phyloP scores from a whole-genome alignment of 352 stramenopile genomes.

The Phytophthora parvispora region DNA sequence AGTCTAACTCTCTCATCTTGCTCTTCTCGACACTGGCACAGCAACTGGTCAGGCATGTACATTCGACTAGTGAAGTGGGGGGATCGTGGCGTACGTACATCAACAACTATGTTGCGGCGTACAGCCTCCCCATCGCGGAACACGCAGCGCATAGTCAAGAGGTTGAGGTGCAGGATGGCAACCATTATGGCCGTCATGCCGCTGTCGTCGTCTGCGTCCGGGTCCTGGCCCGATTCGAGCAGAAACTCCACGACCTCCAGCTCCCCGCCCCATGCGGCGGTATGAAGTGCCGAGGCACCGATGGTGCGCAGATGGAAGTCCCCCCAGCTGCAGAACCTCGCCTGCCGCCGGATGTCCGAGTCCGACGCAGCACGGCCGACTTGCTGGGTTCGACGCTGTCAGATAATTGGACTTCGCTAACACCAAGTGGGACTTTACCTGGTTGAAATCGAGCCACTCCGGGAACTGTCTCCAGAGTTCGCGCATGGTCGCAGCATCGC shows the following conservation, averaged over 20 bases:
- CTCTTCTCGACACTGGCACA: slow-evolving; percentile 28
- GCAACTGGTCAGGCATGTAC: not conserved
- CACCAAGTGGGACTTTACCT: slow-evolving; percentile 18
- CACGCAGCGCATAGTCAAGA: slow-evolving; percentile 36
- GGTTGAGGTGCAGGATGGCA: slow-evolving; percentile 28
- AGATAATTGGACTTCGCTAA: not conserved
- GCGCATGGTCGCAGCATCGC: slow-evolving; percentile 21
- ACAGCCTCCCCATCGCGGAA: slow-evolving; percentile 21
- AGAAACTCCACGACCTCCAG: slow-evolving; percentile 21
- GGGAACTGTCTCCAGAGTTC: slow-evolving; percentile 14
- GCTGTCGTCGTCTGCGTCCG: slow-evolving; percentile 18
- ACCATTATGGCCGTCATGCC: slow-evolving; percentile 40
- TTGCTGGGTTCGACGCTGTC: not conserved
- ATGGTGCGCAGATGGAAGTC: slow-evolving; percentile 31
- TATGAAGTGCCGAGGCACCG: slow-evolving; percentile 36
- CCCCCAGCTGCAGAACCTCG: slow-evolving; percentile 25
- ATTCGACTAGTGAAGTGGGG: not conserved
- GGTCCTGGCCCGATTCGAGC: slow-evolving; percentile 31
- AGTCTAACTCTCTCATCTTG: slow-evolving; percentile 2
- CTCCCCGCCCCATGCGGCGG: slow-evolving; percentile 25
- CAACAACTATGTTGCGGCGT: slow-evolving; percentile 27
- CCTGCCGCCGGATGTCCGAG: slow-evolving; percentile 3
- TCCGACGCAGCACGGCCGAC: slow-evolving; percentile 2
- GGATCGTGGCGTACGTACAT: slow-evolving; percentile 24
- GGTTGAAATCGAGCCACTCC: slow-evolving; percentile 32